These are phyloP conservation scores for Mytilinidion resinicola DNA, from an alignment of 495 filamentous ascomycete genomes.

Conservation along the genomic window DNA sequence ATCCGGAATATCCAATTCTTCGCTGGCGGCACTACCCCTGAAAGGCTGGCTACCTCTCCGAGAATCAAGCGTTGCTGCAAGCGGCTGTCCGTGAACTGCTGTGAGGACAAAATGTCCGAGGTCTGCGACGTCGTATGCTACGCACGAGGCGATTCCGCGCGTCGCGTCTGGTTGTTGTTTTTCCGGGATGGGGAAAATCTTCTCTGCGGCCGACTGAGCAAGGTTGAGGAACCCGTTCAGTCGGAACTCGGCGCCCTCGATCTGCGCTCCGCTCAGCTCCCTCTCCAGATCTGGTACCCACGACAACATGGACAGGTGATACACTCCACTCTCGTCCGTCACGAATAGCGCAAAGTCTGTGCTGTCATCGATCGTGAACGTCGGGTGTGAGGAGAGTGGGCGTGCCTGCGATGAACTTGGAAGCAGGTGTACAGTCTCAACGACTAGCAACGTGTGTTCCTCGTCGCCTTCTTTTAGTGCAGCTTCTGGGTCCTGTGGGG, in stretches of 20 bases:
- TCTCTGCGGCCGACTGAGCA: conserved; percentile 54
- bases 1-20: background rate
- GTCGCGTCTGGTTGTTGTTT: conserved; percentile 29
- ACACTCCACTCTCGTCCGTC: conserved; percentile 64
- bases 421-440: conserved; percentile 14
- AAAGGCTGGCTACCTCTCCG: conserved; percentile 41
- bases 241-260: conserved; percentile 64
- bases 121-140: conserved; percentile 65
- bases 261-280: conserved; percentile 61
- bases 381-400: conserved; percentile 13
- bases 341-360: conserved; percentile 75
- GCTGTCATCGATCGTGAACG: conserved; percentile 54
- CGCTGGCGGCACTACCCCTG: conserved; percentile 27
- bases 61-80: conserved; percentile 60
- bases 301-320: conserved; percentile 60
- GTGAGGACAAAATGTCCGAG: conserved; percentile 77
- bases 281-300: conserved; percentile 73
- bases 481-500: conserved; percentile 32
- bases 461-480: conserved; percentile 35
- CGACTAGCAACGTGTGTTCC: conserved; percentile 41
- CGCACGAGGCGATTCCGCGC: conserved; percentile 38
- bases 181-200: conserved; percentile 47
- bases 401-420: background rate
- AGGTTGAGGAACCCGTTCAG: conserved; percentile 62
- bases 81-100: conserved; percentile 53